These are phyloP conservation scores for Apostasia ramifera DNA, from an alignment of 106 monocot species.

Conservation along the genomic window DNA sequence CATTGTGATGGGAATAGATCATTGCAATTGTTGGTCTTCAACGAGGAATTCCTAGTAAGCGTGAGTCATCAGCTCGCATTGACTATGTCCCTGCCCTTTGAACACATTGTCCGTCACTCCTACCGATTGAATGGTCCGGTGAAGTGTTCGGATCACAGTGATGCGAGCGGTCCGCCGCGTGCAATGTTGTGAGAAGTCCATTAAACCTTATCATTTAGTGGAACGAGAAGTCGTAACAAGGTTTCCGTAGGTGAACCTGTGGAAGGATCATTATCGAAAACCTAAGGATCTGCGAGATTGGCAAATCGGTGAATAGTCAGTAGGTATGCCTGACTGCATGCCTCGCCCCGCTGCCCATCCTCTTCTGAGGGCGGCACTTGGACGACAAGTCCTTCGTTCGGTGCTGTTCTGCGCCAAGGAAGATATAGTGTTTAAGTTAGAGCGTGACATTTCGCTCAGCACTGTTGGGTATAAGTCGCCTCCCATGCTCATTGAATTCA, in stretches of 20 bases:
- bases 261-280: background rate
- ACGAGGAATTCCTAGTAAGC: constrained; percentile 20
- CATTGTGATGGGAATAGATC: background rate
- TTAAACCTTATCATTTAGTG: constrained; percentile 11
- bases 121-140: background rate
- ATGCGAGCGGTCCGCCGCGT: background rate
- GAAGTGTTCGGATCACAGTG: background rate
- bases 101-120: background rate
- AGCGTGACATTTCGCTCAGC: no score
- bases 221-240: background rate
- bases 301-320: no score
- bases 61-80: constrained; percentile 11
- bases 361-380: no score
- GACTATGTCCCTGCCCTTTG: background rate
- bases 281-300: background rate
- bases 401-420: background rate
- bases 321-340: no score
- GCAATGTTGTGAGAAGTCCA: background rate
- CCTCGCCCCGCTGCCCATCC: no score
- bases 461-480: no score
- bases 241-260: background rate
- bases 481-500: no score
- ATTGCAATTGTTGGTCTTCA: constrained; percentile 18
- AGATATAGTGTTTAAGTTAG: no score
- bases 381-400: no score